phyloP scores from a whole-genome alignment of 208 protist genomes.

The Crithidia sp. region DNA sequence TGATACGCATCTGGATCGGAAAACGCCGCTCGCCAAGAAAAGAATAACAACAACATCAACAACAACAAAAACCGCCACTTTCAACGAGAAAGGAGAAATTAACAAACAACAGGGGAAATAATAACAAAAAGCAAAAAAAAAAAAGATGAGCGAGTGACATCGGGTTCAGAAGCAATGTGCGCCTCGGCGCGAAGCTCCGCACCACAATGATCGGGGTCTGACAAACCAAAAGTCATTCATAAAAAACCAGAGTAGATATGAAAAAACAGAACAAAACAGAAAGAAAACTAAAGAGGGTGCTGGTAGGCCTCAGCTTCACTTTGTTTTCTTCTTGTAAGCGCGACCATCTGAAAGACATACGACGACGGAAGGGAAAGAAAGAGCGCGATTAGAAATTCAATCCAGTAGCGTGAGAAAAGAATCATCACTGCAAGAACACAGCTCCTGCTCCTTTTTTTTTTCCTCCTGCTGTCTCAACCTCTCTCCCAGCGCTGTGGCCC shows the following conservation, averaged over 20 bases:
- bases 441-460: not conserved
- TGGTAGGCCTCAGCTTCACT: too few species aligned
- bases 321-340: too few species aligned
- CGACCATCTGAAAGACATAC: not conserved
- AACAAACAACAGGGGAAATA: not conserved
- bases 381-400: too few species aligned
- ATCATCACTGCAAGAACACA: too few species aligned
- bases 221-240: not conserved
- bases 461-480: not conserved
- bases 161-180: not conserved
- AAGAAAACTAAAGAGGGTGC: not conserved
- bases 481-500: not conserved
- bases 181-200: too few species aligned
- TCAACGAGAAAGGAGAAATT: too few species aligned
- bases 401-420: not conserved
- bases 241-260: not conserved
- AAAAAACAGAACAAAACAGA: constrained; percentile 23
- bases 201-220: too few species aligned
- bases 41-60: constrained; percentile 7
- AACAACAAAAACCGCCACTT: not conserved
- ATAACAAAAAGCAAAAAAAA: constrained; percentile 2
- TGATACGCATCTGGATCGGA: too few species aligned
- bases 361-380: not conserved
- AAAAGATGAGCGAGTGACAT: not conserved
- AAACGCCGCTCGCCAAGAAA: not conserved